Base-by-base conservation (phyloP, 1,139 yeast species). In the Blastobotrys persicus region DNA sequence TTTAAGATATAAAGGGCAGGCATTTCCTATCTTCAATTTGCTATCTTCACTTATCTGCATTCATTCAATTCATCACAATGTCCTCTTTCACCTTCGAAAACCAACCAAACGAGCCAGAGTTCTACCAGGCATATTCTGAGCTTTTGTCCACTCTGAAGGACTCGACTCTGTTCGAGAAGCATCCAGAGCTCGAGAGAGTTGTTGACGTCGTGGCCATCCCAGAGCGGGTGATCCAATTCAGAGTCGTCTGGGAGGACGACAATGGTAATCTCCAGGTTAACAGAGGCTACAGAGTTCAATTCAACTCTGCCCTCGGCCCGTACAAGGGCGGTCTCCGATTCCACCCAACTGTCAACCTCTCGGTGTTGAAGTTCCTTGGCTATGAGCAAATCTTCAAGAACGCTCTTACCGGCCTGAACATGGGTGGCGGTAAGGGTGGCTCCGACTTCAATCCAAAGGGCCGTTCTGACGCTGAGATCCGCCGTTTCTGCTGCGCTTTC, bases 361-460 rank as follows among this genome's bases (percentile, higher is more conserved):
- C 97, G 50, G 87, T 92, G 70, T 80, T 92, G 70, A 92, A 92
- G 77, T 92, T 92, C 74, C 80, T 92, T 67, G 98, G 98, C 67
- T 92, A 88, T 71, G 98, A 92, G 78, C 98, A 92, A 77, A 89
- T 89, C 72, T 92, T 92, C 81, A 92, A 92, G 81, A 92, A 92
- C 70, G 98, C 98, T 49, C 79, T 92, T 67, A 92, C 98, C 63
- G 98, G 98, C 65, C 80, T 91, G 65, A 81, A 85, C 80, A 89
- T 92, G 87, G 98, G 98, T 71, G 98, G 98, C 78, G 98, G 96
- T 76, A 92, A 92, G 74, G 98, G 98, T 81, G 98, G 98, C 72
- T 79, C 96, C 57, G 97, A 92, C 76, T 92, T 92, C 74, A 88
- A 91, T 76, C 96, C 97, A 65, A 91, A 91, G 81, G 95, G 92